These are phyloP conservation scores for Paracoccidioides lutzii DNA, from an alignment of 2,329 filamentous ascomycete genomes.

Conservation along the genomic window DNA sequence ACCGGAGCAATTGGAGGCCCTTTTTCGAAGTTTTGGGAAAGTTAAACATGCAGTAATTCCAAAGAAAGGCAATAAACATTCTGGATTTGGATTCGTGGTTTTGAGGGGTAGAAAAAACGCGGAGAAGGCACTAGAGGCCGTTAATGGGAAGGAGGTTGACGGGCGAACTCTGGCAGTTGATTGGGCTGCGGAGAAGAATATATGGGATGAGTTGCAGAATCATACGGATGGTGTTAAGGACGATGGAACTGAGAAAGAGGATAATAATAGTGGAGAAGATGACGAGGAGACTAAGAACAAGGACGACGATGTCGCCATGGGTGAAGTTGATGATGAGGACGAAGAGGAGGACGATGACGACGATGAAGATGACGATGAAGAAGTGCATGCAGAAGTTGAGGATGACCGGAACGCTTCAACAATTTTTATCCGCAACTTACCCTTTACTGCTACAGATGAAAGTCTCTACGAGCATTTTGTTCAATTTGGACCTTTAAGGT, in stretches of 20 bases:
- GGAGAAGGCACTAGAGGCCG: constrained; percentile 66
- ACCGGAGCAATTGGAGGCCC: constrained; percentile 60
- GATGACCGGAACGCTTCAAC: constrained; percentile 54
- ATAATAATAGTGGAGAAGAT: constrained; percentile 45
- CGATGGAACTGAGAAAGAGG: constrained; percentile 27
- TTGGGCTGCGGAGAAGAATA: constrained; percentile 86
- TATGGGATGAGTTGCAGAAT: constrained; percentile 58
- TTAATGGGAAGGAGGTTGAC: constrained; percentile 86
- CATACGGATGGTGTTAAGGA: constrained; percentile 26
- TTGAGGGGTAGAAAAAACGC: constrained; percentile 82
- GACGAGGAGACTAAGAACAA: constrained; percentile 31
- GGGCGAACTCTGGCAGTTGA: constrained; percentile 84
- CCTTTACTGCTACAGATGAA: constrained; percentile 76
- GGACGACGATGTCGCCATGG: constrained; percentile 12
- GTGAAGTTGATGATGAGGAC: constrained; percentile 30
- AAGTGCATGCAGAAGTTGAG: constrained; percentile 34
- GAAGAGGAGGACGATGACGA: constrained; percentile 33
- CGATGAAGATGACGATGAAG: constrained; percentile 28
- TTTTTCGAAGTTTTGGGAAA: constrained; percentile 84
- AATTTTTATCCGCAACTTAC: constrained; percentile 85
- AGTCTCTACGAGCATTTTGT: constrained; percentile 71
- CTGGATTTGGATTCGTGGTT: constrained; percentile 87
- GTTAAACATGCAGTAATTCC: constrained; percentile 79
- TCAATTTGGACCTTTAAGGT: constrained; percentile 78
- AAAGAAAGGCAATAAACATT: constrained; percentile 55